A percentile compares a stretch with the other conserved stretches of the same genome.
Evolutionary conservation across 1,284 basidiomycete species (phyloP).

Genomic region (Porphyrellus sp.): DNA sequence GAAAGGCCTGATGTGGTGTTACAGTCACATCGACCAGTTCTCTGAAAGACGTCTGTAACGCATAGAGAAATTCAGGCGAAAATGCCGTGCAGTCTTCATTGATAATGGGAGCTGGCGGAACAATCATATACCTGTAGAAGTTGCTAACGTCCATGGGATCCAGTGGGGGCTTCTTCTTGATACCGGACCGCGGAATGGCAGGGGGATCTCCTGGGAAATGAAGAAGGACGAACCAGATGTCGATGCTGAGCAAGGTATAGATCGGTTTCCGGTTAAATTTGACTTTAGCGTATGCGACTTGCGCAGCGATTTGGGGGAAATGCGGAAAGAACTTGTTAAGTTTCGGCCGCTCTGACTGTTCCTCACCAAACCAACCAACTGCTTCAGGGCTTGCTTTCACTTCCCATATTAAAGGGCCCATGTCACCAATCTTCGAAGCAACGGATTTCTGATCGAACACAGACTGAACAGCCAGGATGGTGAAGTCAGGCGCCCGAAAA

Average conservation of each 20-base stretch:
- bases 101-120: background rate
- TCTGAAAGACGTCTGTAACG: background rate
- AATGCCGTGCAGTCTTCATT: background rate
- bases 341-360: background rate
- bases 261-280: background rate
- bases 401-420: slow-evolving; percentile 1
- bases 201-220: background rate
- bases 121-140: background rate
- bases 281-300: background rate
- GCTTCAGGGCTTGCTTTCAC: background rate
- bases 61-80: background rate
- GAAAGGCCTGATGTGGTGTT: background rate
- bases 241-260: background rate
- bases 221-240: slow-evolving; percentile 2
- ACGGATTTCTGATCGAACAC: background rate
- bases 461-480: background rate
- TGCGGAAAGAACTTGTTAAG: background rate
- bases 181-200: background rate
- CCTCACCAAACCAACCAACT: background rate
- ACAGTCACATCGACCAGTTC: background rate
- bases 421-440: background rate
- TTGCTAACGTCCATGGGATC: background rate
- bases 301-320: background rate
- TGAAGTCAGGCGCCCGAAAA: background rate
- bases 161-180: background rate